A percentile compares a stretch with the other conserved stretches of the same genome.
Evolutionary conservation across 768 basidiomycete species (phyloP).

Genomic region (Brasilioporus rufonigricans): DNA sequence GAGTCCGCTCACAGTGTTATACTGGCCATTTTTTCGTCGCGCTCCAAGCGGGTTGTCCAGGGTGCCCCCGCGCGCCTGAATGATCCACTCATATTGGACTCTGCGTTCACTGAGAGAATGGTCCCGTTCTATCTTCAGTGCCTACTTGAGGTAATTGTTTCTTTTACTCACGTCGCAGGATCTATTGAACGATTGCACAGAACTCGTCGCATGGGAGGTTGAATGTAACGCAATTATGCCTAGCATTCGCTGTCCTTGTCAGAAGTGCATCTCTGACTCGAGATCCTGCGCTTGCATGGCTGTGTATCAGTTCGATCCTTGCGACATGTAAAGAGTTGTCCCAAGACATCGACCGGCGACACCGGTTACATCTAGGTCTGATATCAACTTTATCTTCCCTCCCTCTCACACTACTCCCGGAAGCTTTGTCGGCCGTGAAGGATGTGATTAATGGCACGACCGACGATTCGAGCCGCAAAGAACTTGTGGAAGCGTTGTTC

Average conservation of each 20-base stretch:
- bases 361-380: conserved; percentile 63
- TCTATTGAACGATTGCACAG: conserved; percentile 32
- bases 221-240: conserved; percentile 60
- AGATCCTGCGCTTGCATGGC: conserved; percentile 56
- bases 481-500: conserved; percentile 58
- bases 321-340: conserved; percentile 38
- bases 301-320: conserved; percentile 60
- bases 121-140: conserved; percentile 73
- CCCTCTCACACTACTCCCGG: conserved; percentile 53
- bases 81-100: conserved; percentile 18
- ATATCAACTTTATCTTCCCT: conserved; percentile 66
- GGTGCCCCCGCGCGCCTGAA: conserved; percentile 2
- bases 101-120: conserved; percentile 50
- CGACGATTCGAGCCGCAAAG: conserved; percentile 32
- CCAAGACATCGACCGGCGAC: conserved; percentile 29
- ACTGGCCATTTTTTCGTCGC: conserved; percentile 66
- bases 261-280: conserved; percentile 50
- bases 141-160: conserved; percentile 59
- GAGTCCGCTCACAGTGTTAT: conserved; percentile 87
- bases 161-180: background rate
- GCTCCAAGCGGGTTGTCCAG: conserved; percentile 40
- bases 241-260: conserved; percentile 75
- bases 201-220: conserved; percentile 63
- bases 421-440: conserved; percentile 49
- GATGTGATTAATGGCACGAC: conserved; percentile 33